Base-by-base conservation (phyloP, 2,329 filamentous ascomycete species). In the Trichoderma sp. region DNA sequence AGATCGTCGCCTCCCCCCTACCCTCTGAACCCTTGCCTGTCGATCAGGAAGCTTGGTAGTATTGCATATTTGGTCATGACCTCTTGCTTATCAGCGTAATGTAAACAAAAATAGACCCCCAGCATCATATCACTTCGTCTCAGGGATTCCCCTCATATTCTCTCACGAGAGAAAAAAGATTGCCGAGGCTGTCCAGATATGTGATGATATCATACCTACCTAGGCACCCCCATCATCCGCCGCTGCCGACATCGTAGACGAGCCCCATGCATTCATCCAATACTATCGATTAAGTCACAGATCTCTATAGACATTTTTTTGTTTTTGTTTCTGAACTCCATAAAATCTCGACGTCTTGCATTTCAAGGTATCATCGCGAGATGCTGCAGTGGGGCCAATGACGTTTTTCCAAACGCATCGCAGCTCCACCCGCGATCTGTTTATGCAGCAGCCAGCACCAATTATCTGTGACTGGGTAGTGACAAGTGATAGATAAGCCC, bases 121-220 rank as follows among this genome's bases (percentile, higher is more conserved):
- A 4, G 21, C 32, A 14, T 26, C 39, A 24, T 28, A 60, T 49
- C 39, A 24, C 2, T 3, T 24, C 21, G 8, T 18, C 46, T 43
- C 43, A 11, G 3, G 43, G 43, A 49, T 49, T 49, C 43, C 46
- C 26, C 39, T 21, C 26, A 34, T 4, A 34, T 34, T 34, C 32
- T 34, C 32, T 34, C 32, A 14, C 24, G n/a, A n/a, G n/a, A n/a
- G n/a, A n/a, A n/a, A n/a, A 18, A 24, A 59, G 56, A 43, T 59
- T 59, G 24, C 58, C 58, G 58, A 59, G 58, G 58, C 58, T 24
- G 21, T 16, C 46, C n/a, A 30, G 14, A n/a, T 49, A 21, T 28
- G 26, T 32, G 21, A 60, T 60, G 59, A 60, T 60, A 49, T 60
- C 59, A 60, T 60, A 32, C 8, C 32, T 13, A 34, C 32, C n/a